These are phyloP conservation scores for Coniochaeta sp. DNA, from an alignment of 2,329 filamentous ascomycete species.

Conservation along the genomic window DNA sequence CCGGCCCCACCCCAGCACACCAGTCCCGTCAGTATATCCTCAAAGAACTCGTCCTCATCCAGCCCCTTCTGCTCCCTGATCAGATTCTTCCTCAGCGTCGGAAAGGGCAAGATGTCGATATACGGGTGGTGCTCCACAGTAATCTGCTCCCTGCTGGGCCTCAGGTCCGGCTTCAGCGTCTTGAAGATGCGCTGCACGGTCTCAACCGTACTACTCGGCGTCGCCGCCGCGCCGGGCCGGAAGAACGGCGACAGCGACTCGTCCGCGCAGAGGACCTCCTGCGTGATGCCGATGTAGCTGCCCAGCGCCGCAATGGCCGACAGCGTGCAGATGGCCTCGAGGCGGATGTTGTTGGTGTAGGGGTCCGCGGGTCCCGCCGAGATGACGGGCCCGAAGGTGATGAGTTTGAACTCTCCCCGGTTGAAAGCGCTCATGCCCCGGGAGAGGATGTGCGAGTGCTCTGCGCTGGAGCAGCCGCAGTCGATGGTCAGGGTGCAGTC, in stretches of 20 bases:
- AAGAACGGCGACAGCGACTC: constrained; percentile 21
- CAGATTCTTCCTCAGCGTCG: neutral
- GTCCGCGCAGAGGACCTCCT: constrained; percentile 16
- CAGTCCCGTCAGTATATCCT: constrained; percentile 12
- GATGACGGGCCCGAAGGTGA: constrained; percentile 10
- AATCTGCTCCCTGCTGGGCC: constrained; percentile 11
- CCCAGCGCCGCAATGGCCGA: constrained; percentile 13
- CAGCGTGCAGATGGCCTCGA: constrained; percentile 19
- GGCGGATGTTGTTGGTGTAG: constrained; percentile 18
- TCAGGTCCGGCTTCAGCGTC: constrained; percentile 16
- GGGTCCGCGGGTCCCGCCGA: constrained; percentile 14
- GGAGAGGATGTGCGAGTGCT: constrained; percentile 9
- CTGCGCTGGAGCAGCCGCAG: constrained; percentile 11
- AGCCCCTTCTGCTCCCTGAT: neutral
- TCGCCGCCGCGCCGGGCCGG: constrained; percentile 4
- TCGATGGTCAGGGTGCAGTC: constrained; percentile 3
- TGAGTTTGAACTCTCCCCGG: constrained; percentile 2
- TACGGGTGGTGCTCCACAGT: neutral
- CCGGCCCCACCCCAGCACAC: constrained; percentile 17
- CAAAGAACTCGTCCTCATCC: neutral
- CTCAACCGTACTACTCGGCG: constrained; percentile 5
- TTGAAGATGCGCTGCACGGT: constrained; percentile 16
- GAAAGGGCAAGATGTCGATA: neutral
- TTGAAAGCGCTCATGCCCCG: neutral
- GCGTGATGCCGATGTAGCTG: constrained; percentile 16